A percentile compares a stretch with the other conserved stretches of the same genome.
Evolutionary conservation across 805 yeast species (phyloP).

Genomic region (Metschnikowia amazonensis): DNA sequence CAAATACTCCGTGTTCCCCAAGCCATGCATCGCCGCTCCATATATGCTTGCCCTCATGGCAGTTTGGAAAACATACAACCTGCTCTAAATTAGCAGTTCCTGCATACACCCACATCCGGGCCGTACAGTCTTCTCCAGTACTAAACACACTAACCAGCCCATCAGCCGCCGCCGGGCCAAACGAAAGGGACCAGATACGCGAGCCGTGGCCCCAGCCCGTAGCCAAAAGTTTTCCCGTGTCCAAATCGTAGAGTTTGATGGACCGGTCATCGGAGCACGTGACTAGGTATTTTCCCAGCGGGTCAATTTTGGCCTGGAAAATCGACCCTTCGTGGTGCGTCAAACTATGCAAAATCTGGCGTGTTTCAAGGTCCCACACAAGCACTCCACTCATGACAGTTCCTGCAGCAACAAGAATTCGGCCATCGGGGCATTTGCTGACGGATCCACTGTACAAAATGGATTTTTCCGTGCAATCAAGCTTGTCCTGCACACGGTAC

Average conservation of each 20-base stretch:
- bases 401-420: conserved; percentile 73
- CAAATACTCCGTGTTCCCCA: conserved; percentile 46
- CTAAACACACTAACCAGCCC: conserved; percentile 50
- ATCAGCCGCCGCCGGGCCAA: conserved; percentile 29
- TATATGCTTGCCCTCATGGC: conserved; percentile 80
- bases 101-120: conserved; percentile 66
- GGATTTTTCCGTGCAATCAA: conserved; percentile 64
- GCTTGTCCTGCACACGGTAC: conserved; percentile 26
- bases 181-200: conserved; percentile 81
- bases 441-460: conserved; percentile 86
- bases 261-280: conserved; percentile 96
- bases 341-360: conserved; percentile 48
- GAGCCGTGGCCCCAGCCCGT: conserved; percentile 97
- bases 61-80: conserved; percentile 48
- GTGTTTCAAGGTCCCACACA: conserved; percentile 60
- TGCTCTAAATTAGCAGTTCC: conserved; percentile 34
- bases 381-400: conserved; percentile 88
- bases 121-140: conserved; percentile 81
- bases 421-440: conserved; percentile 37
- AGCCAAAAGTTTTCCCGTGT: conserved; percentile 55
- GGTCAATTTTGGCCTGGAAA: conserved; percentile 68
- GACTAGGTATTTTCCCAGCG: conserved; percentile 51
- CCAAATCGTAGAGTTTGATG: conserved; percentile 67
- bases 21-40: conserved; percentile 70
- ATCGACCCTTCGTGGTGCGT: conserved; percentile 88